Evolutionary conservation across 1,284 basidiomycete species (phyloP).

Genomic region (Ustilago xerochloae): DNA sequence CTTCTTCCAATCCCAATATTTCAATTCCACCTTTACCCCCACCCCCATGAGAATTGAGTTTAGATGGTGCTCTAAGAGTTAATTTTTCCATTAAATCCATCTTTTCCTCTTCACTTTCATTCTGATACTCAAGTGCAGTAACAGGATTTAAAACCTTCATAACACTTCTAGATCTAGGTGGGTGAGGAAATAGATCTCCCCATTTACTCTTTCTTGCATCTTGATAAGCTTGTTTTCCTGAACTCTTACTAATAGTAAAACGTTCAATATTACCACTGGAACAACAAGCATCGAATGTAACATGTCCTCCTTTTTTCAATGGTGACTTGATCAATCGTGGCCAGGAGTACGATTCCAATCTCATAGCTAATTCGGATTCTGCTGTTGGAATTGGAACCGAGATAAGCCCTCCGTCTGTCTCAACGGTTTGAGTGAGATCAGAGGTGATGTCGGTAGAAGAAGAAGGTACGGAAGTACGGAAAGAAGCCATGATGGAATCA

Average conservation of each 20-base stretch:
- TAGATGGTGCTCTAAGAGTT: conserved; percentile 16
- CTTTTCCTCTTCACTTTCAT: not conserved
- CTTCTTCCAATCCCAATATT: conserved; percentile 5
- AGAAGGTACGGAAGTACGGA: conserved; percentile 13
- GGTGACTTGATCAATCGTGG: conserved; percentile 90
- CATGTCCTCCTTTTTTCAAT: conserved; percentile 89
- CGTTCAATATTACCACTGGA: conserved; percentile 86
- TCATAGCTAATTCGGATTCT: conserved; percentile 42
- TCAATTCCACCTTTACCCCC: not conserved
- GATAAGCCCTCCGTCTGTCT: conserved; percentile 2
- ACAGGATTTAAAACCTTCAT: conserved; percentile 35
- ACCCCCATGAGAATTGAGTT: not conserved
- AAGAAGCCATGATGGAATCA: conserved; percentile 31
- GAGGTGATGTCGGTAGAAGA: not conserved
- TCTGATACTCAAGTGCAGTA: conserved; percentile 21
- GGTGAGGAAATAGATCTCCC: conserved; percentile 95
- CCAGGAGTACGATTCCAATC: conserved; percentile 73
- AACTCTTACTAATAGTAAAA: conserved; percentile 87
- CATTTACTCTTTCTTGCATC: conserved; percentile 91
- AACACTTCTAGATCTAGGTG: conserved; percentile 13
- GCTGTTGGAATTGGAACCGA: not conserved
- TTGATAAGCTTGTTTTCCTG: conserved; percentile 92
- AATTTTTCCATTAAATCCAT: conserved; percentile 14
- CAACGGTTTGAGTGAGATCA: not conserved
- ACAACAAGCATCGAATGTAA: conserved; percentile 90